phyloP scores from a whole-genome alignment of 306 rosid species.

The Cicer yamashitae region DNA sequence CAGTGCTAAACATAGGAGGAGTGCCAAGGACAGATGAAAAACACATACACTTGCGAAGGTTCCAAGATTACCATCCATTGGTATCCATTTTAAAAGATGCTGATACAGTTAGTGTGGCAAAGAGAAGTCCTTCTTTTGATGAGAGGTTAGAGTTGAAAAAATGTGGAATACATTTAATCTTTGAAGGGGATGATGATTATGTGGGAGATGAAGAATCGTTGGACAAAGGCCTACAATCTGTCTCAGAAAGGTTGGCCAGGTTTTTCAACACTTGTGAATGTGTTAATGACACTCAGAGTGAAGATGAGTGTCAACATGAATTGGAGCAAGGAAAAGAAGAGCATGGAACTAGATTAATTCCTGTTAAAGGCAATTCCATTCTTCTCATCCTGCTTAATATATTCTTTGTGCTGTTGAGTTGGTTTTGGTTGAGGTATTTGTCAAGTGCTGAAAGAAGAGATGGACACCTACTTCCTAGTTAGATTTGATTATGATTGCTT shows the following conservation, averaged over 20 bases:
- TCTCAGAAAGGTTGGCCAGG: constrained; percentile 58
- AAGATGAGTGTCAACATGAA: constrained; percentile 24
- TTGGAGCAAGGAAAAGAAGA: constrained; percentile 10
- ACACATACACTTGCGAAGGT: constrained; percentile 63
- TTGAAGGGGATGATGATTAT: constrained; percentile 75
- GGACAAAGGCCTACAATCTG: constrained; percentile 53
- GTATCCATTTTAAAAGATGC: constrained; percentile 50
- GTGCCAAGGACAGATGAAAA: constrained; percentile 57
- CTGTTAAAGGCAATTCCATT: background rate
- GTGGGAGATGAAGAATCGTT: constrained; percentile 58
- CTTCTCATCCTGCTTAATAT: background rate
- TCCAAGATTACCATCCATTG: constrained; percentile 39
- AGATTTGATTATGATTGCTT: no score
- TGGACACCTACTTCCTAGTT: background rate
- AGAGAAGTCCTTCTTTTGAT: constrained; percentile 48
- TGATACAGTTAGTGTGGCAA: constrained; percentile 47
- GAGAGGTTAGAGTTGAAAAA: constrained; percentile 57
- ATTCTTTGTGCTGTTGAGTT: constrained; percentile 10
- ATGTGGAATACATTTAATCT: constrained; percentile 54
- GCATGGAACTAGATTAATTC: background rate
- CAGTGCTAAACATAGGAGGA: constrained; percentile 47
- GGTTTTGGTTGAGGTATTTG: constrained; percentile 16
- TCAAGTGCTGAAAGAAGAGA: constrained; percentile 1
- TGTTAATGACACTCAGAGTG: background rate
- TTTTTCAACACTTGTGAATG: constrained; percentile 48